phyloP scores from a whole-genome alignment of 2,329 filamentous ascomycete genomes.

The Parastagonospora nodorum region DNA sequence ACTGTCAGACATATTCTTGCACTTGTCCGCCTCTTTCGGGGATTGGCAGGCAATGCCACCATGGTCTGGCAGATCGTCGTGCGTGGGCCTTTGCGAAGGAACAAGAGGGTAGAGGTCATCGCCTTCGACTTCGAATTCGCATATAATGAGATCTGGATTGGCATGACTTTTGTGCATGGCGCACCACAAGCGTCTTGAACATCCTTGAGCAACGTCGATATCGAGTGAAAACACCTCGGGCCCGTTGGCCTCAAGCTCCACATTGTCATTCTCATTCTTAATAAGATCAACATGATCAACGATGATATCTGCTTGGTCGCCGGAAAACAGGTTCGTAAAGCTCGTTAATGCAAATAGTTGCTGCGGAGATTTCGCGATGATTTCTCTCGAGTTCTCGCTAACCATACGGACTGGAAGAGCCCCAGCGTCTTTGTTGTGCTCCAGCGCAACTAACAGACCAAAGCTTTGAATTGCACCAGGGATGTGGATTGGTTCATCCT shows the following conservation, averaged over 20 bases:
- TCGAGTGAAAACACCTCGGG: slow-evolving; percentile 85
- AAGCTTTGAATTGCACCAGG: slow-evolving; percentile 83
- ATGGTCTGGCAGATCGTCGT: slow-evolving; percentile 57
- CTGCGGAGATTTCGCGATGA: slow-evolving; percentile 78
- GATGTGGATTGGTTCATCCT: slow-evolving; percentile 89
- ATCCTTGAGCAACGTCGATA: slow-evolving; percentile 63
- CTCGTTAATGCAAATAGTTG: slow-evolving; percentile 75
- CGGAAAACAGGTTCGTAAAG: slow-evolving; percentile 80
- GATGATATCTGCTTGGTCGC: slow-evolving; percentile 83
- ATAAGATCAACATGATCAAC: slow-evolving; percentile 89
- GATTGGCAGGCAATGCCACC: too few species aligned
- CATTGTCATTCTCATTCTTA: slow-evolving; percentile 78
- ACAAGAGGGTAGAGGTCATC: slow-evolving; percentile 71
- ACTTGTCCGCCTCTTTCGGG: too few species aligned
- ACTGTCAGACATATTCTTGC: slow-evolving; percentile 72
- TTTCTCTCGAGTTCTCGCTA: slow-evolving; percentile 77
- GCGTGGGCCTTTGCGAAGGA: slow-evolving; percentile 61
- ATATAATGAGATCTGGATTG: slow-evolving; percentile 72
- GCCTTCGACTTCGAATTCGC: slow-evolving; percentile 87
- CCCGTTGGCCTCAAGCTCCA: slow-evolving; percentile 65
- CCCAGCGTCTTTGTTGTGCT: slow-evolving; percentile 64
- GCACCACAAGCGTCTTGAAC: slow-evolving; percentile 75
- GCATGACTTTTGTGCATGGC: slow-evolving; percentile 76
- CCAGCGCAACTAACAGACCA: slow-evolving; percentile 75
- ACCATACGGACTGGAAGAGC: slow-evolving; percentile 72